Percentiles rank a stretch among this genome's conserved stretches.
phyloP scores from a whole-genome alignment of 768 basidiomycete genomes.

The Tephrocybe sp. region DNA sequence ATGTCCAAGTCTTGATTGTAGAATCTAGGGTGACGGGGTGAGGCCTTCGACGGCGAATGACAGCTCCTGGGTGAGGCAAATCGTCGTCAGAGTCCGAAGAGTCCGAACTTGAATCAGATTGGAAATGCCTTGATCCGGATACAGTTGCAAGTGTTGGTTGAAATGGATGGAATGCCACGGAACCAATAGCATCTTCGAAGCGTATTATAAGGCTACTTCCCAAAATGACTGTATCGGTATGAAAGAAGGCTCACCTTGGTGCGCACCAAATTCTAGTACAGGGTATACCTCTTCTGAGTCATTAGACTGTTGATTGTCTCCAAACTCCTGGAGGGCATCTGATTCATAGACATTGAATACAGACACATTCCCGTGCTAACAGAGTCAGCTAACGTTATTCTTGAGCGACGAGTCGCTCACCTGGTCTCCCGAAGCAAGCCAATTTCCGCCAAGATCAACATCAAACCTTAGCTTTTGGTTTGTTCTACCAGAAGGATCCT shows the following conservation, averaged over 20 bases:
- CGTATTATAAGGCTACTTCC: background rate
- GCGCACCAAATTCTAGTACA: constrained; percentile 46
- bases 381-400: background rate
- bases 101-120: constrained; percentile 20
- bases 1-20: constrained; percentile 34
- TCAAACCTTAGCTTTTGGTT: constrained; percentile 85
- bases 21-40: constrained; percentile 32
- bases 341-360: constrained; percentile 52
- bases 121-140: constrained; percentile 81
- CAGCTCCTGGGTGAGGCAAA: background rate
- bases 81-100: constrained; percentile 25
- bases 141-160: constrained; percentile 58
- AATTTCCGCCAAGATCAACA: constrained; percentile 65
- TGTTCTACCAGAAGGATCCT: constrained; percentile 31
- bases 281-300: constrained; percentile 23
- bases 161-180: constrained; percentile 72
- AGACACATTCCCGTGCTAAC: constrained; percentile 57
- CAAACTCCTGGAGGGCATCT: constrained; percentile 6
- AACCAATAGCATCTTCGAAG: constrained; percentile 66
- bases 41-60: constrained; percentile 11
- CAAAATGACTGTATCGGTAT: background rate
- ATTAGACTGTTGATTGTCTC: constrained; percentile 1
- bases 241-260: constrained; percentile 44
- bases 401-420: constrained; percentile 37
- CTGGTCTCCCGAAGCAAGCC: constrained; percentile 67